Base-by-base conservation (phyloP, 1,284 basidiomycete genomes). In the Ganoderma lingzhi region DNA sequence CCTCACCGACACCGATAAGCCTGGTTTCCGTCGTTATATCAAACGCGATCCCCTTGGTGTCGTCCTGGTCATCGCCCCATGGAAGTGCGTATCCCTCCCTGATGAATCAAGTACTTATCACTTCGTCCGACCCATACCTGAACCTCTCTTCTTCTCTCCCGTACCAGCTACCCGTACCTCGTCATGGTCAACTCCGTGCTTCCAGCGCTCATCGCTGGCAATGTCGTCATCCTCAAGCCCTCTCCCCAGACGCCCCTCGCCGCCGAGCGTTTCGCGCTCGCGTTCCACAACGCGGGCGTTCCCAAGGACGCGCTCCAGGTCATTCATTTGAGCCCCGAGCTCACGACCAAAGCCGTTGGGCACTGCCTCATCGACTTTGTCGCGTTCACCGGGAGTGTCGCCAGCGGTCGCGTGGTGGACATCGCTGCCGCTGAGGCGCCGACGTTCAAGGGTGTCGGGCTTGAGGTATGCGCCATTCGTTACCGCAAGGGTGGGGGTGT, bases 171-270 rank as follows among this genome's bases (percentile, higher is more conserved):
- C 81, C 96, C 96, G 0, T 97, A 96, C 83, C 89, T 98, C 62
- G 92, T 92, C 59, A 89, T 94, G 45, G 88, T 98, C 80, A 98
- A 98, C 81, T 91, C 94, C 1, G 90, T 98, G 65, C 87, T 98
- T 41, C 96, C 96, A 1, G 95, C 96, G 0, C 83, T 98, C 70
- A 84, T 97, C 48, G 89, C 95, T 6, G 95, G 97, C 37, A 98
- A 99, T 80, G 83, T 94, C 0, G 94, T 98, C 17, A 81, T 98
- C 62, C 84, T 98, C 78, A 99, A 98, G 81, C 96, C 97, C 0
- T 97, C 96, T 3, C 97, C 97, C 1, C 97, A 98, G 79, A 98
- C 96, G 0, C 97, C 97, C 37, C 82, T 96, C 56, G 90, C 91
- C 0, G 96, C 94, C 3, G 95, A 98, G 80, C 89, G 94, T 28